These are phyloP conservation scores for Schoenoplectus triqueter DNA, from an alignment of 202 grass and related monocot genomes.

Conservation along the genomic window DNA sequence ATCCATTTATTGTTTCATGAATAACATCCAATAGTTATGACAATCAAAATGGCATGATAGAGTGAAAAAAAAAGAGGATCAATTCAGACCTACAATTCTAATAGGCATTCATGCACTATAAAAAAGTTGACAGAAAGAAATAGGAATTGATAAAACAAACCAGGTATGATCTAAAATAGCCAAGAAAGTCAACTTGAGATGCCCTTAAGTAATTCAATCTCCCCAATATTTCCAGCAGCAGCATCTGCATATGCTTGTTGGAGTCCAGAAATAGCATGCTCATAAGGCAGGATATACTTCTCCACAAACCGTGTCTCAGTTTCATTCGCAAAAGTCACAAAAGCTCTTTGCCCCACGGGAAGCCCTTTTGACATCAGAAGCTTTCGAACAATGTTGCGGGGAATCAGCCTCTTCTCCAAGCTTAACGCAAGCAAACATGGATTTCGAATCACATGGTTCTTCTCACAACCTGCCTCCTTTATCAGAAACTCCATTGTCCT, in stretches of 20 bases:
- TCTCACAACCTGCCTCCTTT: constrained; percentile 55
- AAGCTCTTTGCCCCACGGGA: background rate
- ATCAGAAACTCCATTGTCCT: constrained; percentile 54
- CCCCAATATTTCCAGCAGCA: background rate
- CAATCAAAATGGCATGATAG: no score
- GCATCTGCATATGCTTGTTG: background rate
- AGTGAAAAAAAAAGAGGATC: no score
- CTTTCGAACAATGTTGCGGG: constrained; percentile 52
- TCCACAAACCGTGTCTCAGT: background rate
- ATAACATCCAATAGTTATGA: no score
- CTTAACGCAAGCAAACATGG: constrained; percentile 56
- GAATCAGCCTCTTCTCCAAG: constrained; percentile 60
- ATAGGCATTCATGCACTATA: no score
- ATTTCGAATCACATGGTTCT: constrained; percentile 43
- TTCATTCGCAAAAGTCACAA: background rate
- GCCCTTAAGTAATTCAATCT: background rate
- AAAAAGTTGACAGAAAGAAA: background rate
- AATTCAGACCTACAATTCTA: no score
- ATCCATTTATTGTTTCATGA: no score
- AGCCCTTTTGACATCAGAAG: constrained; percentile 45
- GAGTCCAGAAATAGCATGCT: background rate
- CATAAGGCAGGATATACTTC: background rate
- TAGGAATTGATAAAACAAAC: background rate
- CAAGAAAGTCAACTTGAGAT: background rate
- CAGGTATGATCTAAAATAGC: background rate